Evolutionary conservation across 805 yeast species (phyloP), one percentile per base, ranked within the genome.

Genomic region (Candida yuanshanica): DNA sequence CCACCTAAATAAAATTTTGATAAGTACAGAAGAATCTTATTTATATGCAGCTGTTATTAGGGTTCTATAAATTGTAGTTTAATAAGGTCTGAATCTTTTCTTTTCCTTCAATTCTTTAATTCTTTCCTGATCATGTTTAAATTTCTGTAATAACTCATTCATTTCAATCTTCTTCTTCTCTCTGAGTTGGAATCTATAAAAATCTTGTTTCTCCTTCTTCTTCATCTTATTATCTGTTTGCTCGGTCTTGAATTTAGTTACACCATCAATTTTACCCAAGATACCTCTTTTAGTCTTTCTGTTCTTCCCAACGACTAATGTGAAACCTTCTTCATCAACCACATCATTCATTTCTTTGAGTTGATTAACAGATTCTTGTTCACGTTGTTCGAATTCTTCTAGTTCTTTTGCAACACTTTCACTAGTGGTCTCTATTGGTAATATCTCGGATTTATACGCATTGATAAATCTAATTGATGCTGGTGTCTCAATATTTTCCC

Each of bases 291-390:
- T 76, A 3, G 93, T 80, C 69, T 86, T 88, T 48, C 95, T 76
- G 57, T 86, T 90, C 37, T 86, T 73, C 10, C 93, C 88, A 17
- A 89, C 95, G 34, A 90, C 98, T 55, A 85, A 66, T 1, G 95
- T 88, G 65, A 90, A 90, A 3, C 97, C 98, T 60, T 90, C 97
- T 49, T 84, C 96, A 60, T 90, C 98, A 4, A 89, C 93, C 24
- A 76, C 53, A 35, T 75, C 71, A 21, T 74, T 72, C 66, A 78
- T 77, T 10, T 68, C 68, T 41, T 72, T 70, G 37, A 81, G 60
- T 36, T 72, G 74, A 27, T 77, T 80, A 22, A 68, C 67, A 2
- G 80, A 77, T 44, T 73, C 77, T 46, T 71, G 72, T 59, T 91
- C 98, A 21, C 80, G 75, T 41, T 70, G 64, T 52, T 83, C 85